phyloP scores from a whole-genome alignment of 768 basidiomycete species.

The Boletus sensibilis region DNA sequence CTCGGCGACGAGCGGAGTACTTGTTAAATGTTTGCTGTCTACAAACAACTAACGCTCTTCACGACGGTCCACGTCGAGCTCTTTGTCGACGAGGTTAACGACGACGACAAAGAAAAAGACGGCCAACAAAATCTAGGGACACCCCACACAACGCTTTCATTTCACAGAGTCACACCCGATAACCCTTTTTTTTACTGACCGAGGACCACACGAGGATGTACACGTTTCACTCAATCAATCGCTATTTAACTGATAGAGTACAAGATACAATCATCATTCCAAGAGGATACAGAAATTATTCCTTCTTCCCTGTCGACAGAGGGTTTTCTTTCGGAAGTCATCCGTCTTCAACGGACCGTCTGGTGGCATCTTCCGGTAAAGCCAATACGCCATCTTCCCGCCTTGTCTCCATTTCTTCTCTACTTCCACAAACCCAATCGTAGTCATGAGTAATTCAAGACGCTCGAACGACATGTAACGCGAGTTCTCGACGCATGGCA shows the following conservation, averaged over 20 bases:
- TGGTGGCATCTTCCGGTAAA: conserved; percentile 53
- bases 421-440: conserved; percentile 62
- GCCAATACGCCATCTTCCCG: conserved; percentile 87
- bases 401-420: conserved; percentile 60
- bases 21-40: conserved; percentile 27
- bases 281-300: conserved; percentile 77
- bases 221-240: neutral
- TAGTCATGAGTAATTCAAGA: conserved; percentile 54
- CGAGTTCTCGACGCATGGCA: conserved; percentile 83
- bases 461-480: conserved; percentile 70
- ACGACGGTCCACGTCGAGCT: conserved; percentile 8
- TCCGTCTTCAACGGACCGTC: conserved; percentile 3
- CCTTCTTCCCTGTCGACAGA: conserved; percentile 62
- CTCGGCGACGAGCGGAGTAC: conserved; percentile 15
- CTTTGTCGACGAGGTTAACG: conserved; percentile 9
- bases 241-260: neutral
- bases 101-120: conserved; percentile 10
- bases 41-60: conserved; percentile 34
- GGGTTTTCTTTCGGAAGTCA: conserved; percentile 51
- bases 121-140: conserved; percentile 7
- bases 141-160: neutral
- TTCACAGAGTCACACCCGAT: conserved; percentile 10
- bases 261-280: neutral
- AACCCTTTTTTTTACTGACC: neutral
- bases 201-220: too few species aligned